Percentiles rank a stretch among this genome's conserved stretches.
Conservation (phyloP, 2,329 filamentous ascomycete species). For the Curvularia lunata region DNA sequence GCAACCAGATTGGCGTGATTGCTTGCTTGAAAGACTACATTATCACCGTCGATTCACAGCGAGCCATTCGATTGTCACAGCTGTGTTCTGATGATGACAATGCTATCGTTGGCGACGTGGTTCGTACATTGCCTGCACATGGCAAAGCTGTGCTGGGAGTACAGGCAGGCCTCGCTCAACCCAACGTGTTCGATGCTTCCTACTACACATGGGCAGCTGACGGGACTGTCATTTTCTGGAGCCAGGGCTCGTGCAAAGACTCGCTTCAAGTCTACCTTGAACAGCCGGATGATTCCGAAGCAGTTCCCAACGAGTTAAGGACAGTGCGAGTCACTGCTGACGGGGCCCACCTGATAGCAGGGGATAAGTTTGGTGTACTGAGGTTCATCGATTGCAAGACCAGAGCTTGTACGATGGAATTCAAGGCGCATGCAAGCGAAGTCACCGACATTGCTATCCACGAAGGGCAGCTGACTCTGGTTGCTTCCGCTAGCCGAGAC, state of each 20-base stretch:
- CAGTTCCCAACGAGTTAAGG: conserved; percentile 64
- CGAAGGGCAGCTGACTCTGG: conserved; percentile 66
- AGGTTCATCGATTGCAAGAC: conserved; percentile 69
- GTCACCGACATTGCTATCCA: conserved; percentile 81
- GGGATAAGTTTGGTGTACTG: conserved; percentile 85
- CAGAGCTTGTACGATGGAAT: conserved; percentile 68
- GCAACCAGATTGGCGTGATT: conserved; percentile 47
- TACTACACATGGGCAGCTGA: conserved; percentile 91
- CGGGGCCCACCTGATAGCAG: conserved; percentile 74
- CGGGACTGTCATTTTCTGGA: conserved; percentile 85
- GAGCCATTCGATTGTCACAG: conserved; percentile 68
- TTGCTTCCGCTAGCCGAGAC: conserved; percentile 81
- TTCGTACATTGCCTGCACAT: conserved; percentile 62
- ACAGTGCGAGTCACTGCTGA: conserved; percentile 65
- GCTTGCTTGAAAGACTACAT: conserved; percentile 47
- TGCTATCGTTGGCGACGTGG: conserved; percentile 36
- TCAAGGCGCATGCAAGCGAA: conserved; percentile 85
- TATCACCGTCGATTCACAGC: conserved; percentile 71
- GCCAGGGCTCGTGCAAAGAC: conserved; percentile 71
- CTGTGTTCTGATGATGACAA: conserved; percentile 54
- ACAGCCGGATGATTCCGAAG: conserved; percentile 56
- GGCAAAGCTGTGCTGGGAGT: conserved; percentile 72
- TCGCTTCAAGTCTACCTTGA: conserved; percentile 74
- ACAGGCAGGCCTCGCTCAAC: conserved; percentile 62
- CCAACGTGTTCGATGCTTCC: conserved; percentile 67